A percentile compares a stretch with the other conserved stretches of the same genome.
Evolutionary conservation across 441 rosid species (phyloP).

Genomic region (Melastoma candidum): DNA sequence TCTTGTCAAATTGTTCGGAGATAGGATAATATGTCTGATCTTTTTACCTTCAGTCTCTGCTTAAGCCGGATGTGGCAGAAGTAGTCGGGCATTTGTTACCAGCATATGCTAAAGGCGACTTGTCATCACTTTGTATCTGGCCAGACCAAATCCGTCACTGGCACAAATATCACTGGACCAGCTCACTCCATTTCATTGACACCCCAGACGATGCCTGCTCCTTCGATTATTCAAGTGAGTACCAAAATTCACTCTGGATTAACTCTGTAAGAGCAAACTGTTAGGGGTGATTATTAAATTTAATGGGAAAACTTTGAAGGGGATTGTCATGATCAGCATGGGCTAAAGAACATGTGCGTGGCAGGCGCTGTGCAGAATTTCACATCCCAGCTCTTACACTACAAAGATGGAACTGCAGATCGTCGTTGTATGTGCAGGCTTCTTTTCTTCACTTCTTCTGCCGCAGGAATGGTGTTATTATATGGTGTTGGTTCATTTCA

Average conservation of each 20-base stretch:
- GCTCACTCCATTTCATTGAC: constrained; percentile 88
- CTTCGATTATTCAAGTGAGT: constrained; percentile 55
- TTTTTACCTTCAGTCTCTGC: constrained; percentile 33
- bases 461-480: not conserved
- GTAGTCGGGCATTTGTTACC: constrained; percentile 65
- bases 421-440: constrained; percentile 50
- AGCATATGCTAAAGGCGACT: constrained; percentile 47
- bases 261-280: not conserved
- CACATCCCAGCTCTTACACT: constrained; percentile 82
- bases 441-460: constrained; percentile 5
- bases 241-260: not conserved
- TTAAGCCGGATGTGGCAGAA: constrained; percentile 65
- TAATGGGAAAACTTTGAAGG: constrained; percentile 27
- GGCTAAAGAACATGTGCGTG: constrained; percentile 52
- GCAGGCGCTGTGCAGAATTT: constrained; percentile 87
- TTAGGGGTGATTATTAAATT: not conserved
- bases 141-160: constrained; percentile 94
- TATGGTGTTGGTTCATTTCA: constrained; percentile 13
- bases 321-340: constrained; percentile 69
- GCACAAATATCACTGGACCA: constrained; percentile 84
- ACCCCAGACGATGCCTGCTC: constrained; percentile 76
- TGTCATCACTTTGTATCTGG: constrained; percentile 77
- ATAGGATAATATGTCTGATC: not conserved
- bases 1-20: constrained; percentile 1
- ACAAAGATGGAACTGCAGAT: constrained; percentile 70